Base-by-base conservation (phyloP, 352 stramenopile species). In the Globisporangium camurandrum region DNA sequence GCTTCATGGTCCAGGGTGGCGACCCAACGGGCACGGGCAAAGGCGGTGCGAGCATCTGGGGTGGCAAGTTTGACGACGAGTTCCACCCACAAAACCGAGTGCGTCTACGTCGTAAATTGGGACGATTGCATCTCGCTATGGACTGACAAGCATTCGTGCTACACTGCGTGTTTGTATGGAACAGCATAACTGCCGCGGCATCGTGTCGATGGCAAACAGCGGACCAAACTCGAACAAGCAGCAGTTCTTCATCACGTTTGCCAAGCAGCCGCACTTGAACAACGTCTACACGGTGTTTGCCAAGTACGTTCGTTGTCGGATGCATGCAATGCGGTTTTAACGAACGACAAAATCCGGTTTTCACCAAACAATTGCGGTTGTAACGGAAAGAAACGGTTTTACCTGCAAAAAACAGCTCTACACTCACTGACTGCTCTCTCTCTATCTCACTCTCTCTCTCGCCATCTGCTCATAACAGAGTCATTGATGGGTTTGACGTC, bases 231-330 rank as follows among this genome's bases (percentile, higher is more conserved):
- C 90, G 33, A 97, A 97, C 72, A 82, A 86, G 56, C 91, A 91
- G 52, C 94, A 99, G 69, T 99, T 99, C 62, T 99, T 99, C 70
- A 97, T 99, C 61, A 97, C 95, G 38, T 98, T 97, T 56, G 87
- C 91, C 61, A 92, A 92, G 61, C 93, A 98, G 59, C 88, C 94
- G 42, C 95, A 98, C 62, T 72, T 99, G 37, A 98, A 99, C 75
- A 98, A 98, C 69, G 78, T 98, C 20, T 98, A 98, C 79, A 98
- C 93, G 47, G 86, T 98, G 24, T 98, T 99, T 72, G 96, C 91
- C 64, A 89, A 95, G 82, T 93, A 75, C 38, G 74, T 80, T 39
- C n/a, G 2, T 37, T 34, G 20, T 20, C n/a, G n/a, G n/a, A n/a
- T n/a, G n/a, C n/a, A n/a, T n/a, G n/a, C n/a, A n/a, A n/a, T n/a